Evolutionary conservation across 2,329 filamentous ascomycete species (phyloP).

Genomic region (Blumeria hordei): DNA sequence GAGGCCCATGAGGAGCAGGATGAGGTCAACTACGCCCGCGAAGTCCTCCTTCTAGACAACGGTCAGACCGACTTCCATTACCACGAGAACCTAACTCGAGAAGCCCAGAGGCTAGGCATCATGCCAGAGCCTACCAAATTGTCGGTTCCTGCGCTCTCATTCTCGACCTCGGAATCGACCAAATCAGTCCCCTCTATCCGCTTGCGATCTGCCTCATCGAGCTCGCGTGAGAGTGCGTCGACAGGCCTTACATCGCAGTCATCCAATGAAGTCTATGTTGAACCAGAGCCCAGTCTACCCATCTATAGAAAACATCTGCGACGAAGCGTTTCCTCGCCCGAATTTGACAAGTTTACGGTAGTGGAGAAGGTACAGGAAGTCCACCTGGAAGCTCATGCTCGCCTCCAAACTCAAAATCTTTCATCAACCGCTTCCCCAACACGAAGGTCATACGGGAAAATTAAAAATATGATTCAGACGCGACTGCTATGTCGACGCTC

Average conservation of each 20-base stretch:
- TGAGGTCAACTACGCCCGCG: conserved; percentile 10
- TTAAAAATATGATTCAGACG: conserved; percentile 11
- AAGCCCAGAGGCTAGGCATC: conserved; percentile 13
- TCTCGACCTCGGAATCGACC: conserved; percentile 10
- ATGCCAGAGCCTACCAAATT: conserved; percentile 6
- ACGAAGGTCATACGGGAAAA: conserved; percentile 9
- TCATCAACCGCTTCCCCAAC: conserved; percentile 13
- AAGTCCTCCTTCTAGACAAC: conserved; percentile 12
- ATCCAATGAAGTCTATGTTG: conserved; percentile 7
- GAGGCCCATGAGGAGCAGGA: conserved; percentile 7
- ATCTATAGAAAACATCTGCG: conserved; percentile 6
- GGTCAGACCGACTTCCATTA: conserved; percentile 9
- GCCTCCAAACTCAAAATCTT: conserved; percentile 7
- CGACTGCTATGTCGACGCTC: conserved; percentile 7
- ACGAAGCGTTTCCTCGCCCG: conserved; percentile 12
- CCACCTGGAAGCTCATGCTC: conserved; percentile 4
- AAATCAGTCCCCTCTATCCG: conserved; percentile 8
- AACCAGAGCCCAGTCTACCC: conserved; percentile 1
- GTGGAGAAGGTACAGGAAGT: conserved; percentile 7
- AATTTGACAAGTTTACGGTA: conserved; percentile 13
- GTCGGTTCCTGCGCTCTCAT: conserved; percentile 3
- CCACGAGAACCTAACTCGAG: conserved; percentile 9
- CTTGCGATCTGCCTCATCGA: conserved; percentile 10
- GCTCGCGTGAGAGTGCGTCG: conserved; percentile 10
- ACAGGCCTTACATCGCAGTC: conserved; percentile 12